Base-by-base conservation (phyloP, 2,329 filamentous ascomycete species). In the Aspergillus sp. region DNA sequence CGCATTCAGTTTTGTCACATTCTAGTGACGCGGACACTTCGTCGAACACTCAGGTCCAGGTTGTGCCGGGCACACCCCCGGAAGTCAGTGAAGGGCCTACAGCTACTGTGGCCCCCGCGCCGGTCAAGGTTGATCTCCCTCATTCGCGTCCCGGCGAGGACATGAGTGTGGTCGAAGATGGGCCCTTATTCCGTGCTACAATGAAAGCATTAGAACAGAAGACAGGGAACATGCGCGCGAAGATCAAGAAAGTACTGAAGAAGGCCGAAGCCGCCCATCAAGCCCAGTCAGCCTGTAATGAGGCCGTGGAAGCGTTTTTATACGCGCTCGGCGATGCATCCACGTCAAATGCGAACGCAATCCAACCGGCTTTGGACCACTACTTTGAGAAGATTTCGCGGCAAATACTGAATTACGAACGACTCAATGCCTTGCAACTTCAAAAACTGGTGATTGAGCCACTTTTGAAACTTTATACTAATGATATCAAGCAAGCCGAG, bases 401-500 rank as follows among this genome's bases (percentile, higher is more conserved):
- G 60, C 91, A 98, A 70, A 97, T 99, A 46, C 78, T 97, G 39
- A 75, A 80, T 0, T 98, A 97, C 70, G 93, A 99, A 75, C 87
- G 87, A 61, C 86, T 90, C 63, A 98, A 97, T 70, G 87, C 90
- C 1, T 68, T 79, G 40, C 93, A 96, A 67, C 82, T 99, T 35
- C 93, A 97, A 68, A 93, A 87, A 70, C 89, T 96, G 53, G 93
- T 99, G 69, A 96, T 99, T 64, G 95, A 99, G 44, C 96, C 96
- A 1, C 84, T 99, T 64, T 88, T 85, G 64, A 96, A 91, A 75
- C 80, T 99, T 14, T 99, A 99, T 75, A 91, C 91, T 60, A 83
- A 93, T 63, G 96, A 99, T 69, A 98, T 99, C 79, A 99, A 99
- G 75, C 92, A 96, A 74, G 96, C 93, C 24, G 95, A 99, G 70